Conservation (phyloP, 2,329 filamentous ascomycete genomes). For the Ophiobolus disseminans region DNA sequence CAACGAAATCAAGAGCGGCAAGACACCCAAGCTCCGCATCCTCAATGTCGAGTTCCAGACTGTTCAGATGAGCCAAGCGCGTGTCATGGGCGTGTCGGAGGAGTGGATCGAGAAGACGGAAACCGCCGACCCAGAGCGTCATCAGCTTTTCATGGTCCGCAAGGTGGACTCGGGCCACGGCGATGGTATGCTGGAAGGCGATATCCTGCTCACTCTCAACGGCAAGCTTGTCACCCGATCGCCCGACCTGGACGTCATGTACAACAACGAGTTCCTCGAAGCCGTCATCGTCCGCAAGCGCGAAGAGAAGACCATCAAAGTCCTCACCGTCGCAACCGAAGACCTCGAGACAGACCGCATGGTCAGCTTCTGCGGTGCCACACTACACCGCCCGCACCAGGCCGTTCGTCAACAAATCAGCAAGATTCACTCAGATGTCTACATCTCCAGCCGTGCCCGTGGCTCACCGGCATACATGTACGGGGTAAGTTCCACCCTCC, state of each 20-base stretch:
- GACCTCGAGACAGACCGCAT: slow-evolving; percentile 92
- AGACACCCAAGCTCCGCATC: slow-evolving; percentile 83
- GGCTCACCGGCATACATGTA: slow-evolving; percentile 48
- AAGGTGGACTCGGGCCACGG: slow-evolving; percentile 75
- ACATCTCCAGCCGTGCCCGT: slow-evolving; percentile 77
- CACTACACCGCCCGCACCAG: slow-evolving; percentile 91
- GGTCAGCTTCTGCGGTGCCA: slow-evolving; percentile 92
- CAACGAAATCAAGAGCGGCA: slow-evolving; percentile 79
- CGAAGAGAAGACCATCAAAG: slow-evolving; percentile 75
- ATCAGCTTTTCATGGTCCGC: slow-evolving; percentile 98
- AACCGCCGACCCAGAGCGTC: slow-evolving; percentile 84
- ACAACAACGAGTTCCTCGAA: slow-evolving; percentile 81
- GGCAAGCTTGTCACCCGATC: slow-evolving; percentile 91
- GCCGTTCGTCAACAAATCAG: slow-evolving; percentile 97
- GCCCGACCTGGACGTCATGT: slow-evolving; percentile 95
- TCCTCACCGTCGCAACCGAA: slow-evolving; percentile 85
- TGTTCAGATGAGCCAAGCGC: slow-evolving; percentile 95
- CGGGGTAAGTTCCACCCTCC: slow-evolving; percentile 52
- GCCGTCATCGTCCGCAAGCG: slow-evolving; percentile 87
- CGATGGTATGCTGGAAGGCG: slow-evolving; percentile 81
- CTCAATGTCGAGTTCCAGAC: slow-evolving; percentile 93
- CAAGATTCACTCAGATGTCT: slow-evolving; percentile 94
- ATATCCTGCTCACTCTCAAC: slow-evolving; percentile 90
- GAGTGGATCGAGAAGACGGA: slow-evolving; percentile 94
- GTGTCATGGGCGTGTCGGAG: slow-evolving; percentile 95